Base-by-base conservation (phyloP, 176 grass and related monocot species). In the Avena eriantha region DNA sequence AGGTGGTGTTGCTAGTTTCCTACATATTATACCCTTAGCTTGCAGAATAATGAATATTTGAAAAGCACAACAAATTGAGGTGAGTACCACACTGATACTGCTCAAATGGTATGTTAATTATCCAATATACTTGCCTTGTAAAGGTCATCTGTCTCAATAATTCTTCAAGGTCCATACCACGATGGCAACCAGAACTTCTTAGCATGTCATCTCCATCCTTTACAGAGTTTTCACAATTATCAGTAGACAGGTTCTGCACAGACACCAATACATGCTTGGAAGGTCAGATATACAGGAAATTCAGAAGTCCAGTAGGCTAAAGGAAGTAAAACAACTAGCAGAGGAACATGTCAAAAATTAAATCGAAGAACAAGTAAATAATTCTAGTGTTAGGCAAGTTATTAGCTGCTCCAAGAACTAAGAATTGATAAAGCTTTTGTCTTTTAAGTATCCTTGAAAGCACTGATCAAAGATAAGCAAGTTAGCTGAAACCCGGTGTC, bases 101-200 rank as follows among this genome's bases (percentile, higher is more conserved):
- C 46, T 78, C 83, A 41, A 41, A 41, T 41, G 39, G 7, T 41
- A 41, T 41, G 39, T 41, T 41, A 41, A 41, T 41, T 41, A 41
- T 41, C 39, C 7, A 55, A 29, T 29, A 29, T 29, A 82, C 86
- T 86, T 89, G 79, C 90, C 90, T 92, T 49, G 86, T 83, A 83
- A 89, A 89, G 18, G 86, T 92, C n/a, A 34, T 89, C 65, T 75
- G 79, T 73, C 86, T 89, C 86, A 92, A 79, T 82, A 92, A 66
- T 34, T 89, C 82, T 86, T 89, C 90, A 73, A 92, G 79, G 66
- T 83, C 79, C 12, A 78, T 81, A 17, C 39, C 21, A 41, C 24
- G 57, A 83, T 47, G 18, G n/a, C 19, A 76, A 82, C 61, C 73
- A 85, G 31, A 88, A 26, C 46, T 68, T 83, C 19, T 84, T 82